These are phyloP conservation scores for Closterium sp. DNA, from an alignment of 139 green algal genomes.

Conservation along the genomic window DNA sequence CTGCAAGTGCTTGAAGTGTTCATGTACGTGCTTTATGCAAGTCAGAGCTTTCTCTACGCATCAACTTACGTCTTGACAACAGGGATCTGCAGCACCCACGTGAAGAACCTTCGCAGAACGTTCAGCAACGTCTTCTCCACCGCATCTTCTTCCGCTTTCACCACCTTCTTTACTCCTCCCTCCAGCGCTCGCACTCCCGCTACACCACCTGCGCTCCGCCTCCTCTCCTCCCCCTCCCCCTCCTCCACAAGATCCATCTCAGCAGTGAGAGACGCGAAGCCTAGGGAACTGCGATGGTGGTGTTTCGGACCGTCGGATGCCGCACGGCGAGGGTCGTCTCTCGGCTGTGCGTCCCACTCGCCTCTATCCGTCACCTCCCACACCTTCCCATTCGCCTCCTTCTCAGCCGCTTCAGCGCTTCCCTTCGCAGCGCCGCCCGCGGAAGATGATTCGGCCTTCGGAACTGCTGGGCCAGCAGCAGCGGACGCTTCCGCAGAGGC, in stretches of 20 bases:
- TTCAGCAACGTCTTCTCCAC: constrained; percentile 9
- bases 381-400: background rate
- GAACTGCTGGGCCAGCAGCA: background rate
- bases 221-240: background rate
- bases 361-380: background rate
- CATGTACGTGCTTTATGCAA: background rate
- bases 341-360: background rate
- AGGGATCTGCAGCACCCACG: constrained; percentile 43
- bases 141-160: background rate
- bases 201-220: background rate
- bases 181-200: no score
- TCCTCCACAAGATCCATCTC: background rate
- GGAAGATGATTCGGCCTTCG: background rate
- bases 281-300: background rate
- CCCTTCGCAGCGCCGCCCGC: no score
- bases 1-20: no score
- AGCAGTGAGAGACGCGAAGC: background rate
- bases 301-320: background rate
- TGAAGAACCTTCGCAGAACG: constrained; percentile 41
- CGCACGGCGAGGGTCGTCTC: background rate
- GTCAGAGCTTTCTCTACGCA: no score
- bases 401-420: background rate
- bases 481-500: background rate
- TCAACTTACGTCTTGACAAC: constrained; percentile 17
- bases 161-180: background rate